phyloP scores from a whole-genome alignment of 2,329 filamentous ascomycete genomes.

The Colletotrichum sidae region DNA sequence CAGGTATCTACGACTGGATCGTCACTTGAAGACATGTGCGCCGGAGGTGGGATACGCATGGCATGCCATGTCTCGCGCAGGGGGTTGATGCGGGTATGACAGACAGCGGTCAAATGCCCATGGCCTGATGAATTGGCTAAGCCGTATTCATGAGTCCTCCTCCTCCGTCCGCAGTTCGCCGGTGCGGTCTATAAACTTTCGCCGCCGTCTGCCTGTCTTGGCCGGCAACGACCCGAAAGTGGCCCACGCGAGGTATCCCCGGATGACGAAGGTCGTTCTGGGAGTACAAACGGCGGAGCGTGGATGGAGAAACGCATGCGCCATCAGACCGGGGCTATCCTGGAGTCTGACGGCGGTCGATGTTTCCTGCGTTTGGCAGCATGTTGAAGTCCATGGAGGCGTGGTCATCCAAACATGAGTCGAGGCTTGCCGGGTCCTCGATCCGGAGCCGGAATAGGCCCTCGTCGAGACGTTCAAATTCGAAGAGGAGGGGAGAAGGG shows the following conservation, averaged over 20 bases:
- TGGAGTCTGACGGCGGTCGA: conserved; percentile 15
- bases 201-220: conserved; percentile 17
- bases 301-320: conserved; percentile 12
- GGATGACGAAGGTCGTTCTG: conserved; percentile 33
- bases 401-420: conserved; percentile 7
- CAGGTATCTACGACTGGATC: background rate
- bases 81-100: conserved; percentile 27
- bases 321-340: conserved; percentile 19
- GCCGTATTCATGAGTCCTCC: conserved; percentile 4
- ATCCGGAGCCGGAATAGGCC: conserved; percentile 28
- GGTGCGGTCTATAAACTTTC: background rate
- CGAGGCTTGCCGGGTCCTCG: conserved; percentile 17
- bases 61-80: conserved; percentile 2
- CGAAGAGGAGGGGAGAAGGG: conserved; percentile 39
- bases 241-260: conserved; percentile 28
- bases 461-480: background rate
- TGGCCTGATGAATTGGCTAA: conserved; percentile 4
- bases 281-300: conserved; percentile 5
- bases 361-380: background rate
- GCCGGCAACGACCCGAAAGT: conserved; percentile 30
- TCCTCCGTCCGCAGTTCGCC: conserved; percentile 21
- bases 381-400: background rate
- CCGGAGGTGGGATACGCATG: conserved; percentile 13
- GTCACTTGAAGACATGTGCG: conserved; percentile 33
- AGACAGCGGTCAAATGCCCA: conserved; percentile 16